Evolutionary conservation across 352 stramenopile species (phyloP).

Genomic region (Globisporangium carolinianum): DNA sequence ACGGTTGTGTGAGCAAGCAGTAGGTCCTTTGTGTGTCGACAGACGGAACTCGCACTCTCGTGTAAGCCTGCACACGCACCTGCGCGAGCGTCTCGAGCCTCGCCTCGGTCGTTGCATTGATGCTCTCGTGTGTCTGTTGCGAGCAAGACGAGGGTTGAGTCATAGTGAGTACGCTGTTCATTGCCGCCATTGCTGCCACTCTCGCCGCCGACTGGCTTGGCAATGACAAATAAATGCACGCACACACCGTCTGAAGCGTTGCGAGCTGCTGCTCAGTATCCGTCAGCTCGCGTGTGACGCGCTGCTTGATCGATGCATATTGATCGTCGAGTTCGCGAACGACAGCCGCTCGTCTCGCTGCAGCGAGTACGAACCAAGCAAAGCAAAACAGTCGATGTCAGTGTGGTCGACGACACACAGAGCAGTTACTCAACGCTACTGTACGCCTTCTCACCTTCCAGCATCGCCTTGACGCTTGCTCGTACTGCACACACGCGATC

Average conservation of each 20-base stretch:
- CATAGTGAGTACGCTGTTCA: neutral
- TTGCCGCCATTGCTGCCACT: neutral
- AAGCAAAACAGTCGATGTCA: neutral
- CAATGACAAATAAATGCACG: neutral
- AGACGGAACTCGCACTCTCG: neutral
- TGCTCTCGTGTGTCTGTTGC: constrained; percentile 18
- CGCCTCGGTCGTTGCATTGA: constrained; percentile 19
- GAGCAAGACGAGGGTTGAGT: neutral
- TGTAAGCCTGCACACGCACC: constrained; percentile 10
- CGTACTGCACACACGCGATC: constrained; percentile 8
- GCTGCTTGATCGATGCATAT: constrained; percentile 19
- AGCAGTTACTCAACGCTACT: neutral
- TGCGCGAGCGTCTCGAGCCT: constrained; percentile 16
- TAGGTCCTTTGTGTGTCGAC: too few relatives aligned
- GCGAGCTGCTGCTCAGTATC: constrained; percentile 19
- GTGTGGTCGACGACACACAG: neutral
- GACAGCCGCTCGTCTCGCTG: constrained; percentile 18
- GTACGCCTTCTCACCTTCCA: constrained; percentile 8
- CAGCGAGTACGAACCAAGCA: neutral
- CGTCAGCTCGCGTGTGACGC: constrained; percentile 15
- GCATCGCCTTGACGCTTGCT: constrained; percentile 15
- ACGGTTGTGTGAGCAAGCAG: neutral
- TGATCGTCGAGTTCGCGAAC: constrained; percentile 17
- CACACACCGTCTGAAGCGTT: constrained; percentile 16
- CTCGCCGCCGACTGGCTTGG: neutral